Conservation (phyloP, 352 stramenopile genomes). For the Globisporangium nodosum region DNA sequence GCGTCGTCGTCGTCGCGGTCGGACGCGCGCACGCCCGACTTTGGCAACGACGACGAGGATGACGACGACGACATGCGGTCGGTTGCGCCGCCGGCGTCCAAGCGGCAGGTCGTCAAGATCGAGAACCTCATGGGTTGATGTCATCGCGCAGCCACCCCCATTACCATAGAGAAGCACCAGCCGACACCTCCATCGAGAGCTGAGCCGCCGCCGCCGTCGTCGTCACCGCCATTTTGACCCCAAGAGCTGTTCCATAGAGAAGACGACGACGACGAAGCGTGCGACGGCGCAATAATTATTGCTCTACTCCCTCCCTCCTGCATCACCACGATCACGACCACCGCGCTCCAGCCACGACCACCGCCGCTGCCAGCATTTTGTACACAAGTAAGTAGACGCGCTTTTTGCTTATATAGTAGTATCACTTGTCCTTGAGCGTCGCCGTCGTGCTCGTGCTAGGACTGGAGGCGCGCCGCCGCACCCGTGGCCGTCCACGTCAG, state of each 20-base stretch:
- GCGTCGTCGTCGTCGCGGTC: background rate
- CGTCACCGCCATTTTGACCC: background rate
- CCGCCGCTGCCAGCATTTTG: constrained; percentile 5
- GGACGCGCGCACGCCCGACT: background rate
- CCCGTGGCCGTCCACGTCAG: constrained; percentile 41
- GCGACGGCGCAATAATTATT: constrained; percentile 14
- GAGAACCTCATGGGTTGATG: constrained; percentile 31
- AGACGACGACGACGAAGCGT: background rate
- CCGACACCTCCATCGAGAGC: background rate
- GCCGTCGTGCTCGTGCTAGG: background rate
- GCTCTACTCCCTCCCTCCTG: background rate
- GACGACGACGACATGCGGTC: constrained; percentile 6
- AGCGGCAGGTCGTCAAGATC: constrained; percentile 41
- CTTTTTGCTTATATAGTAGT: background rate
- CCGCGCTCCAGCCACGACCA: background rate
- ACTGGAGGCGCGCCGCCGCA: constrained; percentile 31
- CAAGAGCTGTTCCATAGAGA: constrained; percentile 2
- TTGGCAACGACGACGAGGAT: background rate
- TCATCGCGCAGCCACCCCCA: background rate
- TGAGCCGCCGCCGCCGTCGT: background rate
- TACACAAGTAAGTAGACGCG: constrained; percentile 11
- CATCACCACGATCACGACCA: background rate
- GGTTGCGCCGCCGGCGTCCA: constrained; percentile 19
- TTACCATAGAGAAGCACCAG: constrained; percentile 6
- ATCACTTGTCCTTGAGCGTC: background rate